Conservation (phyloP, 345 rosid species). For the Heritiera fomes region DNA sequence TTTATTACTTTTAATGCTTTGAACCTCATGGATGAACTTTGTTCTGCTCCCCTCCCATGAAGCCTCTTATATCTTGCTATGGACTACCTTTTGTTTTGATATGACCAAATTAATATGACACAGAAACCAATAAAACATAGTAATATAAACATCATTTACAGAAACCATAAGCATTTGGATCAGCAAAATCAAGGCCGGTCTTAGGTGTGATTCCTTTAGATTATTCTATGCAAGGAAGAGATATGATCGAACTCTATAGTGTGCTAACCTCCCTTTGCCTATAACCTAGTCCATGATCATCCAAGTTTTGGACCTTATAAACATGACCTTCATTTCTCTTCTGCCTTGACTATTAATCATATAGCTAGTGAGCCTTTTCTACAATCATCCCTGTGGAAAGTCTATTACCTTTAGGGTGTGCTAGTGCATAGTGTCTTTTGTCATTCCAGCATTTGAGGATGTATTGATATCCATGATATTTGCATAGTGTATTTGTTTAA, state of each 20-base stretch:
- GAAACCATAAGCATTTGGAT: not conserved
- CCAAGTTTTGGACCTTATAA: not conserved
- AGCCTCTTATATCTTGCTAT: not conserved
- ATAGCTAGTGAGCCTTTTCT: not conserved
- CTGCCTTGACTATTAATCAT: not conserved
- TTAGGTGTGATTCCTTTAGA: constrained; percentile 4
- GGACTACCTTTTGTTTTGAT: not conserved
- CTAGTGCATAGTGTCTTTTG: not conserved
- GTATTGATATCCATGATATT: not conserved
- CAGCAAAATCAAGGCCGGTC: not conserved
- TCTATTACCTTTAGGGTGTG: not conserved
- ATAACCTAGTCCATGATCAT: not conserved
- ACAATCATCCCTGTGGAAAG: not conserved
- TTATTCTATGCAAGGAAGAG: not conserved
- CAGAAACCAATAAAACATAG: not conserved
- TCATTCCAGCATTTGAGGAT: constrained; percentile 1
- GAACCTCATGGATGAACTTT: not conserved
- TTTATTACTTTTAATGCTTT: not conserved
- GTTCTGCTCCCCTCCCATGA: not conserved
- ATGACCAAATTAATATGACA: not conserved
- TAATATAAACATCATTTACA: not conserved
- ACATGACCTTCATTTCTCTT: not conserved
- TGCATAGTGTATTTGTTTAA: not conserved
- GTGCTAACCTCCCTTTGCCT: constrained; percentile 1
- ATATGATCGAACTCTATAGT: not conserved